Percentiles rank a stretch among this genome's conserved stretches.
Conservation (phyloP, 176 grass and related monocot genomes). For the Zea luxurians region DNA sequence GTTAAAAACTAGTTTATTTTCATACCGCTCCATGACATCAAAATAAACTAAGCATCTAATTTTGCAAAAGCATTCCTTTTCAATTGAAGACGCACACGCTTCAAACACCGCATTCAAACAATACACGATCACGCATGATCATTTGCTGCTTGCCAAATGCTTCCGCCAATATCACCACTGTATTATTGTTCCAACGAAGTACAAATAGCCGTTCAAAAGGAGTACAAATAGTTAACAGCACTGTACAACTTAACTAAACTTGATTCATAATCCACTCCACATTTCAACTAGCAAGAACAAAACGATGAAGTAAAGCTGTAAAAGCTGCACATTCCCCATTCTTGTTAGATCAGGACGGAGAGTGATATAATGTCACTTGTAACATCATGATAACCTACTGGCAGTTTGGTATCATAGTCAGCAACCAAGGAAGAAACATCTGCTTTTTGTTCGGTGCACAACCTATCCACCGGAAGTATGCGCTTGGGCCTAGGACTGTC, state of each 20-base stretch:
- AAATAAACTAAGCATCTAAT: too few relatives aligned
- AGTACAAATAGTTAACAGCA: not conserved
- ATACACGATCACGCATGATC: not conserved
- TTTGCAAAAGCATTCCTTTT: not conserved
- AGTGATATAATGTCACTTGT: slow-evolving; percentile 30
- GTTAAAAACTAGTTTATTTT: too few relatives aligned
- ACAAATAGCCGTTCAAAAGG: not conserved
- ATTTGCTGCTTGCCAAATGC: not conserved
- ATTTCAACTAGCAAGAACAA: not conserved
- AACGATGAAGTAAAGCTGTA: not conserved
- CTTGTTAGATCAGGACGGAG: not conserved
- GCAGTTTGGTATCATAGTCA: slow-evolving; percentile 27
- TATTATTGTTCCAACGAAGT: not conserved
- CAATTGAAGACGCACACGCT: not conserved
- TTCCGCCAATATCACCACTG: not conserved
- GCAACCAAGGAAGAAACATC: slow-evolving; percentile 26
- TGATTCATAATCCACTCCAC: not conserved
- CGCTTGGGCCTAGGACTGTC: slow-evolving; percentile 21
- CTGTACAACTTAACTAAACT: not conserved
- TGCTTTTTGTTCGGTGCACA: slow-evolving; percentile 7
- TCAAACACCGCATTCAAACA: not conserved
- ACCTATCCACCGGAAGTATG: slow-evolving; percentile 30
- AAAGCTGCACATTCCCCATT: slow-evolving; percentile 46
- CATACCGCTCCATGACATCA: too few relatives aligned
- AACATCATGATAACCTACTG: slow-evolving; percentile 37